Evolutionary conservation across 768 basidiomycete genomes (phyloP), one percentile per base, ranked within the genome.

Genomic region (Podaxis sp.): DNA sequence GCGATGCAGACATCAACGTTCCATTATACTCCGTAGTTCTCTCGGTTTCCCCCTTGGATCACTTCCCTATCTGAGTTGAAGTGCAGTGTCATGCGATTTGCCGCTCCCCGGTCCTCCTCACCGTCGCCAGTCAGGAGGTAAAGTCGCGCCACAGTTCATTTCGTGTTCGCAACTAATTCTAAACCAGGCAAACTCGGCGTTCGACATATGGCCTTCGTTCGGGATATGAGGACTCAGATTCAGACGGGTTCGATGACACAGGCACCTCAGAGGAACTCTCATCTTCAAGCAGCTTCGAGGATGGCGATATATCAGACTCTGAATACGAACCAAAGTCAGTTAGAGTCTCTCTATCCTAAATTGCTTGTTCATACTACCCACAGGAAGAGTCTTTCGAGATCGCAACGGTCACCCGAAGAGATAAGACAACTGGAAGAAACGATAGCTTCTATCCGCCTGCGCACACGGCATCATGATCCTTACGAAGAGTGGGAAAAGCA

Each of bases 401-500:
- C 71, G 13, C 55, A 65, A 22, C 77, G 73, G n/a, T 75, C 72
- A 39, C 71, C 77, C 17, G 72, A 74, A 9, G 80, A 84, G 63
- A 74, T 72, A 66, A 76, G 76, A 49, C 68, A 79, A 24, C 73
- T 82, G 42, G 80, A 83, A 40, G 84, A 84, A 24, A 81, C 82
- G 1, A 70, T 84, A 24, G 79, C 82, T 13, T 77, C 83, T 24
- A 84, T 85, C 66, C 78, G 83, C 33, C 74, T 82, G 36, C 79
- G 82, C 36, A 78, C 81, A 19, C 79, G 79, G 56, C 79, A 84
- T 76, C 75, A 80, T 64, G 83, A 85, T 65, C 82, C 82, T 61
- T 85, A 84, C 64, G 83, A 84, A 71, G 81, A 84, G 68, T 85
- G 84, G 84, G 80, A 84, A 71, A 77, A 78, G 61, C 73, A 80